Base-by-base conservation (phyloP, 129 eudicot species). In the Heracleum sosnowskyi region DNA sequence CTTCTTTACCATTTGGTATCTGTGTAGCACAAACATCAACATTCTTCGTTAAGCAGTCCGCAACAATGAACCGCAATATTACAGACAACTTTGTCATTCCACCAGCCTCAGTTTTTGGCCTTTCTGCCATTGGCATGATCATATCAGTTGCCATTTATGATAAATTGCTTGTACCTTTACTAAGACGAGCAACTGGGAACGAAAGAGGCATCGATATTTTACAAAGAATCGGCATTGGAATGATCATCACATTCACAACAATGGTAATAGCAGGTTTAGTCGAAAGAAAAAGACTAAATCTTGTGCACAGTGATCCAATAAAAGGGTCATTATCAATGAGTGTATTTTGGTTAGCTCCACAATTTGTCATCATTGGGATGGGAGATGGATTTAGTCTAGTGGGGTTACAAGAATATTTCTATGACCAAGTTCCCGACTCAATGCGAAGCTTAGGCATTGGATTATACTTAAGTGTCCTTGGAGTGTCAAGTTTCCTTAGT, bases 371-470 rank as follows among this genome's bases (percentile, higher is more conserved):
- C 4, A 36, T 90, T 10, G 98, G 98, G 28, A 74, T 90, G 0
- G 96, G 88, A 16, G 98, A 93, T 68, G 93, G 85, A 74, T 90
- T 93, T 44, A 76, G 93, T 13, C 80, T 93, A 7, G 96, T 93
- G 39, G 98, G 96, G 0, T 78, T 93, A 77, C 98, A 93, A 81
- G 98, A 93, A 76, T 93, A 85, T 76, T 93, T 93, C 64, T 93
- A 93, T 37, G 94, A 90, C 22, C 93, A 93, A 84, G 96, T 93
- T 26, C 96, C 98, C 4, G 93, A 93, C 41, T 88, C 98, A 29
- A 90, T 93, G 98, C 86, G 98, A 73, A 87, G 94, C 64, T 55
- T 93, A 37, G 98, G 98, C 10, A 87, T 93, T 29, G 96, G 91
- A 1, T 49, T 88, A 26, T 93, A 93, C 81, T 81, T 93, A 4